Conservation (phyloP, 352 stramenopile genomes). For the Globisporangium middletonii region DNA sequence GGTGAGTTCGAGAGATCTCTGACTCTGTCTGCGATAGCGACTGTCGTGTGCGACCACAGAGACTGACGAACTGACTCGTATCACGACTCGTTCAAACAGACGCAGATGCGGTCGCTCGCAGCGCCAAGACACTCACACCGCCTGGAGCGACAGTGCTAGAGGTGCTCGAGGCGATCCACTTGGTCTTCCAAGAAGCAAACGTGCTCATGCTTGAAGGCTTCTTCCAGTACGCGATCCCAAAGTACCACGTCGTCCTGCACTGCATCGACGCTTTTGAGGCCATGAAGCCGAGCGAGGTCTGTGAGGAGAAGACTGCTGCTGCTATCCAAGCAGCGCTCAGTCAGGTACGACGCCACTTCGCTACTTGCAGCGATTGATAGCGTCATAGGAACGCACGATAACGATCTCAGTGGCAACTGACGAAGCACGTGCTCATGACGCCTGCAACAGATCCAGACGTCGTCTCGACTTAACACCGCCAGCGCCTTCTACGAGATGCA, state of each 20-base stretch:
- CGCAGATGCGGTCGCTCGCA: background rate
- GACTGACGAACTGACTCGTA: too few relatives aligned
- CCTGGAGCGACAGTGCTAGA: conserved; percentile 7
- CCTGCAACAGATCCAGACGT: conserved; percentile 27
- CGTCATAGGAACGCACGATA: too few relatives aligned
- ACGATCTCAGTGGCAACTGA: too few relatives aligned
- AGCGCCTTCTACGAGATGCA: conserved; percentile 62
- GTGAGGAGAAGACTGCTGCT: too few relatives aligned
- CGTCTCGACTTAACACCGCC: conserved; percentile 62
- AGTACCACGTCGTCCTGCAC: conserved; percentile 40
- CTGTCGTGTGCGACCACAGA: background rate
- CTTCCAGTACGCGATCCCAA: conserved; percentile 50
- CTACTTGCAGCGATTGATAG: too few relatives aligned
- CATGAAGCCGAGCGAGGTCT: too few relatives aligned
- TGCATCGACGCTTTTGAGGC: conserved; percentile 16
- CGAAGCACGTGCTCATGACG: background rate
- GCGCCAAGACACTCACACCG: conserved; percentile 5
- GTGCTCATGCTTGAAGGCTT: conserved; percentile 63
- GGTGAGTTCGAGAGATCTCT: background rate
- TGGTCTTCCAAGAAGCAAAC: conserved; percentile 41
- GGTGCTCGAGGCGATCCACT: conserved; percentile 26
- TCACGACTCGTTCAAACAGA: conserved; percentile 1
- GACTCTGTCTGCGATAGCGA: background rate
- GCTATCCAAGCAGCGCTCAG: background rate
- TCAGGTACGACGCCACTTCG: conserved; percentile 1